Evolutionary conservation across 2,329 filamentous ascomycete species (phyloP).

Genomic region (Podosphaera leucotricha): DNA sequence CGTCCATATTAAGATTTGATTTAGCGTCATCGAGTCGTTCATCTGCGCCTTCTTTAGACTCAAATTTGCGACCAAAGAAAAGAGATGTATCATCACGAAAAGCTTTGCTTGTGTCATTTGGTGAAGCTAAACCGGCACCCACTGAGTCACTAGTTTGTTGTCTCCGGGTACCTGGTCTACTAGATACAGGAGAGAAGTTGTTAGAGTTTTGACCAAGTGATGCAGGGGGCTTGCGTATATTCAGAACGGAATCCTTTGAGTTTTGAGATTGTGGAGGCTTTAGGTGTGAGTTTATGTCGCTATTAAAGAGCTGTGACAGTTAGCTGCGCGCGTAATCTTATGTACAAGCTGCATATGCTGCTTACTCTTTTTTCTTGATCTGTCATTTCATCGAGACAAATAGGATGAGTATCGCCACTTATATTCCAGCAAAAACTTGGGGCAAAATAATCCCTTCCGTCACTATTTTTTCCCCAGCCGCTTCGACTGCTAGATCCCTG

Average conservation of each 20-base stretch:
- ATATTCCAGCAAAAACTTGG: constrained; percentile 86
- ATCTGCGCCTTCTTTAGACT: constrained; percentile 26
- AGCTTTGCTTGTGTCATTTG: constrained; percentile 33
- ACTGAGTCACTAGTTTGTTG: constrained; percentile 50
- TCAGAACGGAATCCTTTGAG: constrained; percentile 27
- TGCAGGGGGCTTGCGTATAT: constrained; percentile 61
- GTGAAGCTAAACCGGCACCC: constrained; percentile 39
- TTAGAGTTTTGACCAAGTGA: constrained; percentile 37
- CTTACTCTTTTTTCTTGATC: constrained; percentile 34
- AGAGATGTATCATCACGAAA: constrained; percentile 36
- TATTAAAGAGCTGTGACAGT: constrained; percentile 43
- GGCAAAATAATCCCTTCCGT: constrained; percentile 54
- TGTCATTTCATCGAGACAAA: constrained; percentile 49
- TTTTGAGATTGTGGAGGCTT: constrained; percentile 55
- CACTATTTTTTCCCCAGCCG: constrained; percentile 56
- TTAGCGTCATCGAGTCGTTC: constrained; percentile 28
- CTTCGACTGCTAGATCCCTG: constrained; percentile 35
- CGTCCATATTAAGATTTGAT: constrained; percentile 19
- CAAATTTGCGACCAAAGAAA: constrained; percentile 32
- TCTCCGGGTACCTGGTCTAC: constrained; percentile 53
- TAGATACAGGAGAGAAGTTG: constrained; percentile 48
- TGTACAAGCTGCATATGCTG: constrained; percentile 3
- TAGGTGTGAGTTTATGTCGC: constrained; percentile 79
- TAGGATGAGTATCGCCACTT: constrained; percentile 42
- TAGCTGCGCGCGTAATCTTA: constrained; percentile 3